phyloP scores from a whole-genome alignment of 2,329 filamentous ascomycete genomes.

The Fusarium sacchari region DNA sequence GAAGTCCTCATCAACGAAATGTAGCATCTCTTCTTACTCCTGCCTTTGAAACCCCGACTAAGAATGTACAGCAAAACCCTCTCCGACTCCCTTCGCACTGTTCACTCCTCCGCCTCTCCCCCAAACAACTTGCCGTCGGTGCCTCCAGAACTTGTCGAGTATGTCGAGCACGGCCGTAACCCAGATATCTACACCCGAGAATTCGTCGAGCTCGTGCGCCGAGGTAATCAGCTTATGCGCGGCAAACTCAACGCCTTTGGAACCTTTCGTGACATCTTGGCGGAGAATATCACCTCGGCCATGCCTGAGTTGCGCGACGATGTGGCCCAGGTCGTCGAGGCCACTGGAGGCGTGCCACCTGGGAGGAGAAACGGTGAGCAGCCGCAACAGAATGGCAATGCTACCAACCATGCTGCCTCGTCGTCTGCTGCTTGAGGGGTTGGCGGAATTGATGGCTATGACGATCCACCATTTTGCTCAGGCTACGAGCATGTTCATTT shows the following conservation, averaged over 20 bases:
- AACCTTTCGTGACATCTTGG: slow-evolving; percentile 70
- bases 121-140: slow-evolving; percentile 60
- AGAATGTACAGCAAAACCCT: slow-evolving; percentile 50
- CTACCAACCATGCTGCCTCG: slow-evolving; percentile 10
- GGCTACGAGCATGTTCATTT: slow-evolving; percentile 15
- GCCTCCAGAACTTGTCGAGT: slow-evolving; percentile 71
- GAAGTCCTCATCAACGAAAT: slow-evolving; percentile 67
- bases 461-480: not conserved
- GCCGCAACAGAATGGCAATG: slow-evolving; percentile 25
- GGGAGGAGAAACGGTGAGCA: slow-evolving; percentile 20
- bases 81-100: slow-evolving; percentile 51
- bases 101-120: slow-evolving; percentile 54
- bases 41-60: not conserved
- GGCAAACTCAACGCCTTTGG: slow-evolving; percentile 72
- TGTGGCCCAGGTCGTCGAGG: slow-evolving; percentile 60
- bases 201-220: slow-evolving; percentile 74
- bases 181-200: slow-evolving; percentile 79
- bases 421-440: slow-evolving; percentile 10
- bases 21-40: slow-evolving; percentile 39
- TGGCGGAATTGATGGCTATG: not conserved
- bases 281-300: slow-evolving; percentile 64
- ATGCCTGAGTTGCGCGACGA: slow-evolving; percentile 69
- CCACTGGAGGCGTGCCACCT: slow-evolving; percentile 51
- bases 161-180: slow-evolving; percentile 77
- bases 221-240: slow-evolving; percentile 73